A percentile compares a stretch with the other conserved stretches of the same genome.
Evolutionary conservation across 2,329 filamentous ascomycete species (phyloP).

Genomic region (Didymella arachidicola): DNA sequence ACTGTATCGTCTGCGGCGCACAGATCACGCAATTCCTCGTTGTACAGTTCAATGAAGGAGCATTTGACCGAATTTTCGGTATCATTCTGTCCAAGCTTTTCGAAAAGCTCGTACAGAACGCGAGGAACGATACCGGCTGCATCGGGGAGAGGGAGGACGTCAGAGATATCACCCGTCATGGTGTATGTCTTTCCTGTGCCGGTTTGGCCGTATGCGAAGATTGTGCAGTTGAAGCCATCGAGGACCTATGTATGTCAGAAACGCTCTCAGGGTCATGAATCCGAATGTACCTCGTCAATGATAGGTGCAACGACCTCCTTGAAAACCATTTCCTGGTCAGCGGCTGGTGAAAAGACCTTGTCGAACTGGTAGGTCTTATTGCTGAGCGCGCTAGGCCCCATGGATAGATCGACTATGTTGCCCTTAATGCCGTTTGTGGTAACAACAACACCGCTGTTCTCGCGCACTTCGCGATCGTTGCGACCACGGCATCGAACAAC

Average conservation of each 20-base stretch:
- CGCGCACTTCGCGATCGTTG: conserved; percentile 88
- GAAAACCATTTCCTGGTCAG: conserved; percentile 92
- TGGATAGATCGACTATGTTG: conserved; percentile 81
- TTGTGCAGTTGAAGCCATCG: conserved; percentile 94
- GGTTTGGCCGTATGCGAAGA: conserved; percentile 98
- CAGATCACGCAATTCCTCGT: conserved; percentile 92
- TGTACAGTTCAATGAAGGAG: conserved; percentile 98
- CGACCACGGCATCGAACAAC: conserved; percentile 93
- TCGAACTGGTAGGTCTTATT: conserved; percentile 98
- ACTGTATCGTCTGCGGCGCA: conserved; percentile 80
- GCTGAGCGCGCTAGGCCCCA: conserved; percentile 90
- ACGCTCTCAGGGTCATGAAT: too few species aligned
- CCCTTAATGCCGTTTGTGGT: conserved; percentile 88
- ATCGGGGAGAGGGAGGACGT: conserved; percentile 88
- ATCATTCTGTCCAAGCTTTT: conserved; percentile 77
- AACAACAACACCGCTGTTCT: conserved; percentile 94
- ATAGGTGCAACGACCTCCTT: conserved; percentile 96
- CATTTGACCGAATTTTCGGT: conserved; percentile 91
- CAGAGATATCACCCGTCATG: conserved; percentile 97
- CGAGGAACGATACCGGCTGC: conserved; percentile 94
- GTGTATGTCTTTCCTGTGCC: conserved; percentile 99
- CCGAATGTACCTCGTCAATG: conserved; percentile 77
- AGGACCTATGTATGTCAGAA: conserved; percentile 71
- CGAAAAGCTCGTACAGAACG: conserved; percentile 85
- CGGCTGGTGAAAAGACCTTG: conserved; percentile 93